Evolutionary conservation across 176 grass and related monocot species (phyloP).

Genomic region (Cymbopogon citratus): DNA sequence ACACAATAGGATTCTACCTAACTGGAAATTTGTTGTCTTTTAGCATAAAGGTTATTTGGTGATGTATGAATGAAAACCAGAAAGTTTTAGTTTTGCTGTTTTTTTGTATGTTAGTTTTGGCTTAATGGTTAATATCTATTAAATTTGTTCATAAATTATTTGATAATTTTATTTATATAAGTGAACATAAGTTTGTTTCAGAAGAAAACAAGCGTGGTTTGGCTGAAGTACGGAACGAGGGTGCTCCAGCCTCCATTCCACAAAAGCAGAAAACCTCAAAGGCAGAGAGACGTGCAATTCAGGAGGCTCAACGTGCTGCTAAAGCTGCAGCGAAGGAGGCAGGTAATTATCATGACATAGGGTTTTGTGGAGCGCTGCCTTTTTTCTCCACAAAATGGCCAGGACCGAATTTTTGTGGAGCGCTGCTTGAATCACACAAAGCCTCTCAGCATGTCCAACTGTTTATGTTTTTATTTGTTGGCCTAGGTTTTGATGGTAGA

Average conservation of each 20-base stretch:
- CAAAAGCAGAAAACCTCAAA: conserved; percentile 70
- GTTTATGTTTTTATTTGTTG: neutral
- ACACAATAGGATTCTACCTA: neutral
- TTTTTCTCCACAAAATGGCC: too few species aligned
- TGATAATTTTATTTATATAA: neutral
- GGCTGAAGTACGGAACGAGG: conserved; percentile 22
- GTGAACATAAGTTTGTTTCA: conserved; percentile 30
- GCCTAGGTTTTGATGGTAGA: neutral
- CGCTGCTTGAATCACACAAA: neutral
- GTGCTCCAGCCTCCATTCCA: conserved; percentile 22
- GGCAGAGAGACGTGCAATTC: conserved; percentile 50
- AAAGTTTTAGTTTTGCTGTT: neutral
- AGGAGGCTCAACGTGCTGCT: conserved; percentile 54
- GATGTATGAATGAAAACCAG: neutral
- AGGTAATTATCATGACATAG: conserved; percentile 33
- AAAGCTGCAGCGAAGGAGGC: conserved; percentile 49
- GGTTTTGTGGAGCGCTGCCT: conserved; percentile 1
- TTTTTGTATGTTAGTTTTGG: neutral
- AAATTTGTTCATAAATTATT: neutral
- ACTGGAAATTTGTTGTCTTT: neutral
- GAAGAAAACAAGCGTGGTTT: conserved; percentile 54
- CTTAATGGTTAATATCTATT: neutral
- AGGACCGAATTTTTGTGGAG: conserved; percentile 19
- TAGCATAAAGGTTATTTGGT: neutral
- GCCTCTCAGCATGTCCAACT: neutral